Percentiles rank a stretch among this genome's conserved stretches.
phyloP scores from a whole-genome alignment of 768 basidiomycete genomes.

The Calocera viscosa region DNA sequence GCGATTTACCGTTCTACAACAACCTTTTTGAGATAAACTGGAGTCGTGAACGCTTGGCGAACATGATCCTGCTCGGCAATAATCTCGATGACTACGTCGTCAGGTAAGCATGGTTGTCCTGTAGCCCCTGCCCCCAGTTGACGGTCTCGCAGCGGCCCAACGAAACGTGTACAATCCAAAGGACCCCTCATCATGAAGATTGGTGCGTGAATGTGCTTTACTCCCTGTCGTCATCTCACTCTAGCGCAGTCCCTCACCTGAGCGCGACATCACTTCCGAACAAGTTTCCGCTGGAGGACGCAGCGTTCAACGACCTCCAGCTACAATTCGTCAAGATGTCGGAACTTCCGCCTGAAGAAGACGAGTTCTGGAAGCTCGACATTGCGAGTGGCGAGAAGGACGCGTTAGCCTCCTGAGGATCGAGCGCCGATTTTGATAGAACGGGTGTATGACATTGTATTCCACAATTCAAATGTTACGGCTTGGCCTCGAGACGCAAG shows the following conservation, averaged over 20 bases:
- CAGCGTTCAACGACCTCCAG: background rate
- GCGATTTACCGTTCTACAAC: conserved; percentile 60
- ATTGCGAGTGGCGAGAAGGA: background rate
- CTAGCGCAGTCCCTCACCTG: background rate
- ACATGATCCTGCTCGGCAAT: conserved; percentile 52
- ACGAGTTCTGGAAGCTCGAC: background rate
- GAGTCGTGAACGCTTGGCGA: conserved; percentile 35
- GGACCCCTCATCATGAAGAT: background rate
- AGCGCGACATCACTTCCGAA: background rate
- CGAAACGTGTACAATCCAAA: background rate
- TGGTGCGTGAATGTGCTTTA: background rate
- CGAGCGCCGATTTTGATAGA: background rate
- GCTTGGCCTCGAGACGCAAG: background rate
- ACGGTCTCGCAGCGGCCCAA: background rate
- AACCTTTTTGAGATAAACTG: conserved; percentile 50
- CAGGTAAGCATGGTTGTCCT: conserved; percentile 34
- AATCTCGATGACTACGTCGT: conserved; percentile 52
- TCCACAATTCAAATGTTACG: background rate
- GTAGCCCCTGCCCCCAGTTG: background rate
- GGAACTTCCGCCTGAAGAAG: background rate
- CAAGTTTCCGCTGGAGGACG: background rate
- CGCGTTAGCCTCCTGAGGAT: background rate
- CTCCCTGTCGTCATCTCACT: background rate
- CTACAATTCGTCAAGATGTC: background rate
- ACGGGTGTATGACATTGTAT: background rate